A percentile compares a stretch with the other conserved stretches of the same genome.
Conservation (phyloP, 208 protist species). For the Plasmodiophora brassicae region DNA sequence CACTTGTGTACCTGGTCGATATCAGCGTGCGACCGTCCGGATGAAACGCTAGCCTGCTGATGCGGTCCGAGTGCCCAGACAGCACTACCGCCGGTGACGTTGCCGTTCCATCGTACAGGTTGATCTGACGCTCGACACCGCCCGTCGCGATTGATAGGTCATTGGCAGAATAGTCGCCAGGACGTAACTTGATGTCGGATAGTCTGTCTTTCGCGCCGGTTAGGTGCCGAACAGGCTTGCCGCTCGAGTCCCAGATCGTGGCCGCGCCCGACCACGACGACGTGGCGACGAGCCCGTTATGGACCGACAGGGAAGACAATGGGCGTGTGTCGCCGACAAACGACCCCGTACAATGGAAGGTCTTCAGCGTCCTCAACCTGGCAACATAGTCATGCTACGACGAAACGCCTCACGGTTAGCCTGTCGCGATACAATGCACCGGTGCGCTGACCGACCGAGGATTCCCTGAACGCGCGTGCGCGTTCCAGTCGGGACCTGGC, state of each 20-base stretch:
- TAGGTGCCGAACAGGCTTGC: neutral
- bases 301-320: neutral
- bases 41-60: neutral
- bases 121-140: neutral
- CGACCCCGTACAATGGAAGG: conserved; percentile 1
- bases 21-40: neutral
- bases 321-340: neutral
- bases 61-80: conserved; percentile 10
- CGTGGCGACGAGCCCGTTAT: neutral
- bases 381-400: conserved; percentile 1
- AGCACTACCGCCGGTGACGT: neutral
- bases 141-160: neutral
- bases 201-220: conserved; percentile 12
- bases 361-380: conserved; percentile 11
- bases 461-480: neutral
- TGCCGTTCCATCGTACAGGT: neutral
- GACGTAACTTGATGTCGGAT: neutral
- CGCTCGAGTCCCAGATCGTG: neutral
- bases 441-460: neutral
- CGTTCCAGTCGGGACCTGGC: neutral
- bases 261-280: conserved; percentile 1
- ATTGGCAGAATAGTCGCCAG: neutral
- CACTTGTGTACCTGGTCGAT: neutral
- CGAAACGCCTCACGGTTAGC: no score
- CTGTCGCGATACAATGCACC: no score